Evolutionary conservation across 176 grass and related monocot species (phyloP), one percentile per base, ranked within the genome.

Genomic region (Triticum urartu): DNA sequence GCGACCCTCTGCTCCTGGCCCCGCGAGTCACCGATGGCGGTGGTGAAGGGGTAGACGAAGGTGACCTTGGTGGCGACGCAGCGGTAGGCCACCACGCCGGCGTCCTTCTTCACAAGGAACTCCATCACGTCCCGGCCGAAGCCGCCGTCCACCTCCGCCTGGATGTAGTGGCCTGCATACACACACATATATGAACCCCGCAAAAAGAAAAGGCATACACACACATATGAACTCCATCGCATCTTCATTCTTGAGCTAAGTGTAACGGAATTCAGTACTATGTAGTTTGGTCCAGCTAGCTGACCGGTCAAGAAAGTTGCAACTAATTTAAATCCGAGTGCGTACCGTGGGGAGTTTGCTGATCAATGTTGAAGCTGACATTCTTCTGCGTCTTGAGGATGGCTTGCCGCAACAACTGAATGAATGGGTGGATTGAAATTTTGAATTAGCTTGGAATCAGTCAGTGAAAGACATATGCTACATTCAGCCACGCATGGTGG

Each of bases 31-130:
- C 96, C 96, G 12, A 95, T 42, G 30, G 96, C 88, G 26, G 93
- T 98, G 52, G 96, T 98, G 87, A 98, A 98, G 62, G 93, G 96
- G 82, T 98, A 98, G 28, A 98, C 42, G 65, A 92, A 98, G 34
- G 90, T 95, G 43, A 98, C 92, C 89, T 89, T 98, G 73, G 81
- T 92, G 75, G 96, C 93, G 11, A 95, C 82, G 24, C 86, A 92
- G n/a, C 96, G 89, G 81, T 95, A 98, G 10, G 81, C 83, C 43
- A 94, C 91, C 6, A 95, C 79, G 48, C 87, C 82, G 50, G 83
- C 78, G 10, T 95, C 85, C 60, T 66, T 78, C 83, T 91, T 98
- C 15, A 98, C 81, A 61, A 98, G 78, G 25, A 95, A 95, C 68
- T 98, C 96, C 88, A 98, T 90, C 28, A 92, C 84, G 86, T 98